phyloP scores from a whole-genome alignment of 2,329 filamentous ascomycete genomes.

The Colletotrichum tropicicola region DNA sequence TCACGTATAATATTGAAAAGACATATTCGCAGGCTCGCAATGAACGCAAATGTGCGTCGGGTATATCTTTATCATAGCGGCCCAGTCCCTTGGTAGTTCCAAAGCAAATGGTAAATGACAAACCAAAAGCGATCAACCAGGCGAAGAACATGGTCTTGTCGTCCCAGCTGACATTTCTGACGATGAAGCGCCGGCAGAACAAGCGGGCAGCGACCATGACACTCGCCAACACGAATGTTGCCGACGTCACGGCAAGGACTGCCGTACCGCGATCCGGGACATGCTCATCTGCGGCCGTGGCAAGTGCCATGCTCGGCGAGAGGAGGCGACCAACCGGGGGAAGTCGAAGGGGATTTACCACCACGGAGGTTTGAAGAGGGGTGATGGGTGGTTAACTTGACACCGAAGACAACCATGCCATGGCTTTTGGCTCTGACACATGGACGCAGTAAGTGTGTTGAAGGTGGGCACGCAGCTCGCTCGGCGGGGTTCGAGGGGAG shows the following conservation, averaged over 20 bases:
- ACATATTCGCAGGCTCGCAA: constrained; percentile 71
- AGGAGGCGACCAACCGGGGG: background rate
- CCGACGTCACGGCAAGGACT: constrained; percentile 76
- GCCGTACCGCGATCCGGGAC: constrained; percentile 63
- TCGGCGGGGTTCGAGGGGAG: constrained; percentile 5
- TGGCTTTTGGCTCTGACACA: constrained; percentile 28
- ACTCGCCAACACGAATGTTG: constrained; percentile 74
- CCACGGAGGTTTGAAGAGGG: constrained; percentile 27
- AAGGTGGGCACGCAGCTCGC: background rate
- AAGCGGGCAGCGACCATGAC: constrained; percentile 80
- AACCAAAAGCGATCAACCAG: constrained; percentile 76
- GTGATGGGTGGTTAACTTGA: constrained; percentile 23
- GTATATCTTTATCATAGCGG: constrained; percentile 70
- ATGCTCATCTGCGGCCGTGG: constrained; percentile 23
- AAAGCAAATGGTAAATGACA: constrained; percentile 73
- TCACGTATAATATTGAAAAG: constrained; percentile 70
- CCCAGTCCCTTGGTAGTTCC: constrained; percentile 73
- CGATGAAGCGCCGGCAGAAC: constrained; percentile 76
- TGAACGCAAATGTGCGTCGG: constrained; percentile 51
- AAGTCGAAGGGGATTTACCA: constrained; percentile 13
- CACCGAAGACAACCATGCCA: constrained; percentile 28
- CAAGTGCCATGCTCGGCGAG: constrained; percentile 29
- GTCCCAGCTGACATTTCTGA: constrained; percentile 77
- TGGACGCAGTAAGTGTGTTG: constrained; percentile 18
- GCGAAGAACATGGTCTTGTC: constrained; percentile 84